Evolutionary conservation across 129 eudicot genomes (phyloP), one percentile per base, ranked within the genome.

Genomic region (Chrysanthemum makinoi): DNA sequence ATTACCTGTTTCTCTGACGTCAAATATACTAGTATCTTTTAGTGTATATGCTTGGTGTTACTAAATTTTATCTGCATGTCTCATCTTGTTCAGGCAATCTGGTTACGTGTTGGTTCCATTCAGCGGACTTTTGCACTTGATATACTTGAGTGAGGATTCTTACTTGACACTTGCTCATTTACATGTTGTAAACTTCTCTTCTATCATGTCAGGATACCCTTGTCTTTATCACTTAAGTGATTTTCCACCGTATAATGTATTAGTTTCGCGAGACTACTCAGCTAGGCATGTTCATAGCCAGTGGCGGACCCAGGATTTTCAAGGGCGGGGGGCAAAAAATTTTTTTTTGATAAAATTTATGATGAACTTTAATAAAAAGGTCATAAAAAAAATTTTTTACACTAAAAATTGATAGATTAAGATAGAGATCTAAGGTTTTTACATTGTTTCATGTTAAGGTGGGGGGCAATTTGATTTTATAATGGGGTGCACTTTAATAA

Each of bases 81-180:
- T 66, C 56, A 69, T 39, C 65, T 39, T 64, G n/a, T 77, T 49
- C 93, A 94, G 99, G 96, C 97, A 57, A 69, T 77, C 62, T 94
- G 97, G 97, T 81, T 90, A 73, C 96, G 83, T 59, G 88, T 79
- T 69, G 81, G 83, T 59, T 87, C 95, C 63, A 78, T 86, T 30
- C 99, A 94, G 66, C 88, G 99, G 77, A 84, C 99, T 51, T 94
- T 94, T 90, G 97, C 97, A 51, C 96, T 89, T 83, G 99, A 94
- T 82, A 90, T 94, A 75, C 96, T 94, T 16, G 99, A 94, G 99
- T 89, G 52, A 84, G 93, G 48, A 73, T 51, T 77, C 80, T 72
- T 49, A 63, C 62, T 39, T 75, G 46, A 33, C 72, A 26, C 17
- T 18, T 19, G 4, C 60, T 33, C 30, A 24, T 15, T 55, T 56